Base-by-base conservation (phyloP, 352 stramenopile species). In the Aphanomyces astaci region DNA sequence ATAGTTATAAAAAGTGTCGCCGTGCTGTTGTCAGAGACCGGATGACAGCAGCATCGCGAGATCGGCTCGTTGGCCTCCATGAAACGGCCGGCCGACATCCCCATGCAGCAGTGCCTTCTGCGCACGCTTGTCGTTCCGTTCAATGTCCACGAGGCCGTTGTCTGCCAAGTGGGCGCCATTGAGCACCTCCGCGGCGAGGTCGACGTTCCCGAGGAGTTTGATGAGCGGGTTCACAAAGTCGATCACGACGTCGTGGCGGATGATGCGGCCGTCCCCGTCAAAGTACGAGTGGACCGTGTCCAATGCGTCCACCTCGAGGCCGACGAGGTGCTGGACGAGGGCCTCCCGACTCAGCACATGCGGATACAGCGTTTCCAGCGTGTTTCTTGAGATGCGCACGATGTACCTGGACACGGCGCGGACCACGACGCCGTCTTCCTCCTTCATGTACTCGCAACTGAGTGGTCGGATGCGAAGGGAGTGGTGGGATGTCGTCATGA, bases 181-280 rank as follows among this genome's bases (percentile, higher is more conserved):
- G 46, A 68, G 51, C 19, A 68, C 48, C 19, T 51, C 49, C 9
- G 62, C 62, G 13, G 49, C 62, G 11, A 59, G 19, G 4, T 60
- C 27, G 24, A 68, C 43, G 36, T 68, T 46, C 15, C 62, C 62
- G 22, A 68, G 48, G 7, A 68, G 45, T 28, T 68, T 68, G 27
- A 68, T 51, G 1, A 68, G 51, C 11, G 62, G 62, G 13, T 59
- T 60, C 39, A 76, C 59, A 64, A 76, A 73, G 52, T 76, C 72
- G 51, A 64, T 74, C 24, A 70, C 48, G 48, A 74, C 72, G 54
- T 72, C 67, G 53, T 76, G 72, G 2, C 68, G 68, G 17, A 66
- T 39, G 52, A 76, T 74, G 31, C 57, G 53, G 36, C 63, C 54
- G 40, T 72, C 57, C n/a, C 62, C 30, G 45, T 74, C 46, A 32